A percentile compares a stretch with the other conserved stretches of the same genome.
Evolutionary conservation across 306 rosid genomes (phyloP).

Genomic region (Rubus idaeus): DNA sequence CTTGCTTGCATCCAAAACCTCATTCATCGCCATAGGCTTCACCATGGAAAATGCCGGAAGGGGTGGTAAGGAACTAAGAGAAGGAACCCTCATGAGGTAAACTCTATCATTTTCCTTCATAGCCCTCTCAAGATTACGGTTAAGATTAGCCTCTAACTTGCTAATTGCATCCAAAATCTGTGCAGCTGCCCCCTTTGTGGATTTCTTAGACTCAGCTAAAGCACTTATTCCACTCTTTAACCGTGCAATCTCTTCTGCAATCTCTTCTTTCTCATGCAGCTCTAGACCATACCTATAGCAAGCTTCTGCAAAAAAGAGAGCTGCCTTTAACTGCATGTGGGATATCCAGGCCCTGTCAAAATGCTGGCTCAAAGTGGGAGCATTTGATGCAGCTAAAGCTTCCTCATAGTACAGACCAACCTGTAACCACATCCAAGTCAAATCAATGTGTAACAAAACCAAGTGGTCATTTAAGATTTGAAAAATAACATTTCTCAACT

Average conservation of each 20-base stretch:
- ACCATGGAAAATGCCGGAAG: constrained; percentile 88
- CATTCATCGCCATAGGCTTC: constrained; percentile 83
- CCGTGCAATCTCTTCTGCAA: constrained; percentile 92
- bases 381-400: constrained; percentile 77
- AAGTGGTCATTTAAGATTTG: background rate
- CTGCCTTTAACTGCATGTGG: constrained; percentile 87
- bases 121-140: constrained; percentile 89
- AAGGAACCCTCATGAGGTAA: constrained; percentile 95
- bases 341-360: constrained; percentile 86
- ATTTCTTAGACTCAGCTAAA: constrained; percentile 66
- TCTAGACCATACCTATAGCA: constrained; percentile 81
- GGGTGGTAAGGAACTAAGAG: constrained; percentile 61
- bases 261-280: constrained; percentile 90
- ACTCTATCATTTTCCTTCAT: constrained; percentile 96
- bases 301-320: constrained; percentile 82
- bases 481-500: background rate
- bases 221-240: constrained; percentile 63
- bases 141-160: constrained; percentile 77
- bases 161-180: constrained; percentile 83
- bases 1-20: constrained; percentile 90
- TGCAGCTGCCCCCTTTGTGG: constrained; percentile 72
- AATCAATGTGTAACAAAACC: constrained; percentile 20
- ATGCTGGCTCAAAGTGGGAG: constrained; percentile 76
- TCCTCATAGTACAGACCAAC: constrained; percentile 93
- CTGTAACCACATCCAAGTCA: constrained; percentile 43